Base-by-base conservation (phyloP, 352 stramenopile species). In the Globisporangium perplexum region DNA sequence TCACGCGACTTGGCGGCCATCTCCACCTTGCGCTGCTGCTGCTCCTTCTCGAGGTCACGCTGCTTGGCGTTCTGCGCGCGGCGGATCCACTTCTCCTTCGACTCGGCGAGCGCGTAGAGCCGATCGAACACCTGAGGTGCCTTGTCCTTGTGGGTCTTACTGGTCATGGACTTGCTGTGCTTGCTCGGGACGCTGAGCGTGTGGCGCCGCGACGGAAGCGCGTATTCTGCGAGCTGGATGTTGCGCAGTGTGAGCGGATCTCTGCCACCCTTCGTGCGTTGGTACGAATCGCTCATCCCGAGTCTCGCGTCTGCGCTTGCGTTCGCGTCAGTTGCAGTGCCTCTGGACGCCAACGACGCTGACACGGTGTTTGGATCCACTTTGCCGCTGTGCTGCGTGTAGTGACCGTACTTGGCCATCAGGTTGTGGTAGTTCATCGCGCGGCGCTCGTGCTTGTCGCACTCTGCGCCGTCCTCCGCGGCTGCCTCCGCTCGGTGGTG, bases 351-450 rank as follows among this genome's bases (percentile, higher is more conserved):
- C 11, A 43, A 50, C 8, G 44, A 31, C 6, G 70, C 14, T 2
- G 33, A 12, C 6, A 5, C 33, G 33, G 7, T 18, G 33, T 17
- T 39, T 12, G 33, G 67, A 38, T 85, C 66, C 20, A 86, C 68
- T 35, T 84, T 85, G 50, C 66, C 77, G 56, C 63, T 87, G 65
- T 86, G 74, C 38, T 80, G 76, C 5, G 71, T 81, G 56, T 86
- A 85, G 52, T 88, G 76, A 1, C 77, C 78, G 62, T 89, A 92
- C 46, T 86, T 85, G 49, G 80, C 77, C 66, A 88, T 75, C 22
- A 92, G 65, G 49, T 66, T 72, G 45, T 87, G 85, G 65, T 90
- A 92, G 46, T 64, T 85, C 55, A 67, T 70, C 54, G 89, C 80
- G 10, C 77, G 75, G 45, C 71, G 64, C 53, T 74, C 66, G 22